A percentile compares a stretch with the other conserved stretches of the same genome.
Evolutionary conservation across 257 asterid species (phyloP).

Genomic region (Scutellaria minor): DNA sequence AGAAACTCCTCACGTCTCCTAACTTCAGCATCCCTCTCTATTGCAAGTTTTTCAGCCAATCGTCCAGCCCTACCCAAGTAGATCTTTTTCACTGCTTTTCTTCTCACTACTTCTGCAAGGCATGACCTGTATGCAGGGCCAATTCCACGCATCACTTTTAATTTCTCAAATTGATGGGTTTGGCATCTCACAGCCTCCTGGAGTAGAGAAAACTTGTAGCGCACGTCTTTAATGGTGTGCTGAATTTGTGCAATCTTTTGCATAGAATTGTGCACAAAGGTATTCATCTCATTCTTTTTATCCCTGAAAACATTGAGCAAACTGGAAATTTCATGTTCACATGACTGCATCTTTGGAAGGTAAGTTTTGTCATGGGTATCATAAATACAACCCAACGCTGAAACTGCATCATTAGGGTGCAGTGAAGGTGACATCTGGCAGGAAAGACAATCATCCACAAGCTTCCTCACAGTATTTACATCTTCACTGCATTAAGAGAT

Average conservation of each 20-base stretch:
- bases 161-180: slow-evolving; percentile 74
- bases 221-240: slow-evolving; percentile 72
- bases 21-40: slow-evolving; percentile 77
- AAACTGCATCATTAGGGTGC: slow-evolving; percentile 98
- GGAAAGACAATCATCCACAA: slow-evolving; percentile 82
- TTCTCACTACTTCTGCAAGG: slow-evolving; percentile 90
- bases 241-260: slow-evolving; percentile 86
- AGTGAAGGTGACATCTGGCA: slow-evolving; percentile 74
- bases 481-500: slow-evolving; percentile 73
- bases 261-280: slow-evolving; percentile 80
- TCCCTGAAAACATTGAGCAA: slow-evolving; percentile 72
- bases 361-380: slow-evolving; percentile 76
- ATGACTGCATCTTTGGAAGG: slow-evolving; percentile 84
- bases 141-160: slow-evolving; percentile 81
- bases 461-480: slow-evolving; percentile 84
- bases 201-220: slow-evolving; percentile 77
- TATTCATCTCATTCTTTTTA: slow-evolving; percentile 88
- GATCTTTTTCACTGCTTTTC: slow-evolving; percentile 86
- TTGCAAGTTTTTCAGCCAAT: slow-evolving; percentile 88
- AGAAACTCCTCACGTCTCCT: slow-evolving; percentile 84
- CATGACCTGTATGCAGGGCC: slow-evolving; percentile 90
- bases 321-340: slow-evolving; percentile 67
- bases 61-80: slow-evolving; percentile 97
- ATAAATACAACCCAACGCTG: slow-evolving; percentile 94
- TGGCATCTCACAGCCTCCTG: slow-evolving; percentile 91